phyloP scores from a whole-genome alignment of 495 filamentous ascomycete species.

The Aspergillus diversus region DNA sequence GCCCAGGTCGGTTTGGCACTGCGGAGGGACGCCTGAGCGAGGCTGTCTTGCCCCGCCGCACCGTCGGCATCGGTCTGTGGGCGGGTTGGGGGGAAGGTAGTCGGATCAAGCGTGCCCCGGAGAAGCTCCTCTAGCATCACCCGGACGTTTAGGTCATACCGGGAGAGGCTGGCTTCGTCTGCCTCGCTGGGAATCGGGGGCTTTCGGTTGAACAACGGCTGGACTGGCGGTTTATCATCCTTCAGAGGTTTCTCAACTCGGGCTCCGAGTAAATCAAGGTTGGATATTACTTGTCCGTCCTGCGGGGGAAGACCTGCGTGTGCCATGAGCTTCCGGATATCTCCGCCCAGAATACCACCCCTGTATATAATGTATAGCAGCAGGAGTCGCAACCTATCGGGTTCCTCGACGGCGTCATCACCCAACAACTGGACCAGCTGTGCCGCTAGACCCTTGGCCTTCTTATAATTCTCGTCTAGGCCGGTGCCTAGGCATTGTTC shows the following conservation, averaged over 20 bases:
- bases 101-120: conserved; percentile 56
- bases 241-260: conserved; percentile 74
- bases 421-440: conserved; percentile 86
- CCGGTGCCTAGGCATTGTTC: conserved; percentile 91
- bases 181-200: conserved; percentile 38
- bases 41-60: conserved; percentile 52
- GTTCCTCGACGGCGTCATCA: conserved; percentile 66
- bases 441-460: conserved; percentile 85
- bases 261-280: conserved; percentile 81
- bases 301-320: conserved; percentile 78
- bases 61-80: conserved; percentile 71
- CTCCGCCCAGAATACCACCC: conserved; percentile 84
- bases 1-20: conserved; percentile 96
- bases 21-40: conserved; percentile 76
- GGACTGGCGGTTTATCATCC: conserved; percentile 66
- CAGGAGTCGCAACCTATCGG: conserved; percentile 83
- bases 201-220: conserved; percentile 70
- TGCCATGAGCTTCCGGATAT: conserved; percentile 80
- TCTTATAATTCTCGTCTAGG: conserved; percentile 87
- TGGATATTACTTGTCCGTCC: conserved; percentile 72
- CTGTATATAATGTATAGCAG: conserved; percentile 84
- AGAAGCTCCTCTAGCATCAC: conserved; percentile 72
- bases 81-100: conserved; percentile 78
- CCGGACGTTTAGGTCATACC: conserved; percentile 59
- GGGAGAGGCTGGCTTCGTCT: conserved; percentile 54